Evolutionary conservation across 164 flowering plant species (phyloP).

Genomic region (Kingdonia uniflora): DNA sequence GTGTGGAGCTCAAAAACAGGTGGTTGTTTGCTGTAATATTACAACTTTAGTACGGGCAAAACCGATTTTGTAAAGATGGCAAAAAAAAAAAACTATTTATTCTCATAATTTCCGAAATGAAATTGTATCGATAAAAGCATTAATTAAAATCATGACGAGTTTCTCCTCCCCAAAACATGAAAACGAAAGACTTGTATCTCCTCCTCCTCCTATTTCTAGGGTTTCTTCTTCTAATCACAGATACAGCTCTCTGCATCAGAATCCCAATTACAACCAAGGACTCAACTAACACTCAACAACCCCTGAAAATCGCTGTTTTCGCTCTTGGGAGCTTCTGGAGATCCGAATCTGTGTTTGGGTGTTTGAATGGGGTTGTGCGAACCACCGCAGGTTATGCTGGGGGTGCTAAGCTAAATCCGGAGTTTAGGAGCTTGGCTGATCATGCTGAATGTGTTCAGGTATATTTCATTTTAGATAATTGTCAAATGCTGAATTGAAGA

Average conservation of each 20-base stretch:
- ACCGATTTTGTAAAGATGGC: no score
- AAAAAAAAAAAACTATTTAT: no score
- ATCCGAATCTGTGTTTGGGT: slow-evolving; percentile 88
- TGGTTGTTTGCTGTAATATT: no score
- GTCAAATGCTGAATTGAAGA: neutral
- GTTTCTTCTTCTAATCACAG: slow-evolving; percentile 5
- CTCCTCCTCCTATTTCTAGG: no score
- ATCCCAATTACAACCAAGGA: slow-evolving; percentile 21
- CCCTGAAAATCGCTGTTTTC: slow-evolving; percentile 62
- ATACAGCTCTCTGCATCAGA: slow-evolving; percentile 31
- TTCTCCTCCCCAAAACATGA: no score
- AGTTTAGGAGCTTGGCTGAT: slow-evolving; percentile 75
- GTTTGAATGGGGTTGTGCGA: slow-evolving; percentile 71
- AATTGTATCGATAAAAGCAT: no score
- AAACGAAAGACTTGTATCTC: no score
- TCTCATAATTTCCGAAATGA: no score
- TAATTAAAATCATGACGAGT: no score
- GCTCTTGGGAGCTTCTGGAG: slow-evolving; percentile 99
- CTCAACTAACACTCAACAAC: slow-evolving; percentile 12
- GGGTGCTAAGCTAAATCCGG: slow-evolving; percentile 74
- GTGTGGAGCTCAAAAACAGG: no score
- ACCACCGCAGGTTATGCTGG: slow-evolving; percentile 84
- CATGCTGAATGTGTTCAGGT: slow-evolving; percentile 93
- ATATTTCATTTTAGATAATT: neutral
- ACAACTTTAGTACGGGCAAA: no score